These are phyloP conservation scores for Ploettnerulaceae sp. DNA, from an alignment of 2,329 filamentous ascomycete species.

Conservation along the genomic window DNA sequence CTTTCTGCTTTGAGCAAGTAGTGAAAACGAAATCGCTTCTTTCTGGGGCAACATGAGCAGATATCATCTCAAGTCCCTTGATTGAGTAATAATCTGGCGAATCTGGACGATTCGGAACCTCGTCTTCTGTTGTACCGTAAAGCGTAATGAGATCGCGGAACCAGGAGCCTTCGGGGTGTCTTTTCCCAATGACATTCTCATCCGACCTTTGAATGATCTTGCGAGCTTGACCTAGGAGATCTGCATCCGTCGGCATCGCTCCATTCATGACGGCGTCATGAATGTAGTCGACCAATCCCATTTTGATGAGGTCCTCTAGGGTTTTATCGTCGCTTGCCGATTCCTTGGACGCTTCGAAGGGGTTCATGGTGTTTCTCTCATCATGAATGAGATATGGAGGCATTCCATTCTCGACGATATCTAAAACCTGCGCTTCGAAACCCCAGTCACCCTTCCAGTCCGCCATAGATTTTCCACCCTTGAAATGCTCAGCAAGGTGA, in stretches of 20 bases:
- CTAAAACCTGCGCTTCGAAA: slow-evolving; percentile 56
- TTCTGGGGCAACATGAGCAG: slow-evolving; percentile 5
- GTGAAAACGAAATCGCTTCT: slow-evolving; percentile 14
- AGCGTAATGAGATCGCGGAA: slow-evolving; percentile 55
- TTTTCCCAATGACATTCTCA: slow-evolving; percentile 37
- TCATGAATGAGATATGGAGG: slow-evolving; percentile 64
- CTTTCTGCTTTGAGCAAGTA: slow-evolving; percentile 24
- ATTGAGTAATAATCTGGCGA: slow-evolving; percentile 10
- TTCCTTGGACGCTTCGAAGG: slow-evolving; percentile 41
- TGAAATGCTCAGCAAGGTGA: slow-evolving; percentile 64
- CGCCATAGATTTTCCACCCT: slow-evolving; percentile 60
- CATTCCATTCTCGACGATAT: slow-evolving; percentile 62
- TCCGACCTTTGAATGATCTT: slow-evolving; percentile 54
- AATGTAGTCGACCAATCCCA: slow-evolving; percentile 50
- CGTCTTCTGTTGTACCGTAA: slow-evolving; percentile 28
- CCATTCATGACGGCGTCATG: slow-evolving; percentile 42
- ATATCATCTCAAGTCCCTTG: slow-evolving; percentile 15
- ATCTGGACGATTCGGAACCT: background rate
- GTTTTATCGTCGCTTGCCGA: slow-evolving; percentile 46
- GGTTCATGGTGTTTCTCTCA: slow-evolving; percentile 53
- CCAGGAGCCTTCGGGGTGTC: slow-evolving; percentile 44
- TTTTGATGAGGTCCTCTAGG: slow-evolving; percentile 57
- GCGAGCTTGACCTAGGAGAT: slow-evolving; percentile 54
- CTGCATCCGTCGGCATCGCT: slow-evolving; percentile 43
- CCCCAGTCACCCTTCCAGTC: slow-evolving; percentile 69